A percentile compares a stretch with the other conserved stretches of the same genome.
Conservation (phyloP, 225 moss, liverwort and hornwort genomes). For the Neckera pumila region DNA sequence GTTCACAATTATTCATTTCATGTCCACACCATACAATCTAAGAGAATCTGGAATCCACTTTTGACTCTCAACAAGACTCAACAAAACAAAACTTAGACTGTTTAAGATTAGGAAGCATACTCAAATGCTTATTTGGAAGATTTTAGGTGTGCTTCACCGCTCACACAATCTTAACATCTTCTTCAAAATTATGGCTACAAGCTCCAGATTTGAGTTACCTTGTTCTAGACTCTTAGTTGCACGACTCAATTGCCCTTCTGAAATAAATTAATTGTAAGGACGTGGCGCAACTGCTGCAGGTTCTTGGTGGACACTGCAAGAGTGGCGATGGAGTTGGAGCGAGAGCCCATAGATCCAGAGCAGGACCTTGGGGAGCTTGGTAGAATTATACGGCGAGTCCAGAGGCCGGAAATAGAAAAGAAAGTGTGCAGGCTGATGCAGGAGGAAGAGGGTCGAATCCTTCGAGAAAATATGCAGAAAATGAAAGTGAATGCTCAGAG, state of each 20-base stretch:
- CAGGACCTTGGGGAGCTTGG: neutral
- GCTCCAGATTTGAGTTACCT: neutral
- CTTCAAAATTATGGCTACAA: neutral
- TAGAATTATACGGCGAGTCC: neutral
- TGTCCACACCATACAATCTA: neutral
- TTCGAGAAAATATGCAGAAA: constrained; percentile 6
- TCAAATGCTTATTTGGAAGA: neutral
- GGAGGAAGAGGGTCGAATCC: neutral
- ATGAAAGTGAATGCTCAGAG: neutral
- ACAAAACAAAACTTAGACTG: neutral
- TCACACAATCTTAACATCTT: neutral
- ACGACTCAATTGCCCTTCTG: neutral
- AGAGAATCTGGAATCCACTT: neutral
- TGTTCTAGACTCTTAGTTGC: neutral
- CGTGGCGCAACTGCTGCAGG: neutral
- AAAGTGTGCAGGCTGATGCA: constrained; percentile 2
- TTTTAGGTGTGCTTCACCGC: neutral
- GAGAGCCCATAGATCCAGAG: neutral
- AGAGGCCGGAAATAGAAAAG: neutral
- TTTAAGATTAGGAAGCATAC: neutral
- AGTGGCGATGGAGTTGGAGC: constrained; percentile 18
- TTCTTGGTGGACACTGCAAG: constrained; percentile 28
- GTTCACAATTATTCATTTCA: neutral
- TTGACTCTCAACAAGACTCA: neutral
- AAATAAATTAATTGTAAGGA: neutral